Evolutionary conservation across 2,329 filamentous ascomycete genomes (phyloP), one percentile per base, ranked within the genome.

Genomic region (Aspergillus eucalypticola): DNA sequence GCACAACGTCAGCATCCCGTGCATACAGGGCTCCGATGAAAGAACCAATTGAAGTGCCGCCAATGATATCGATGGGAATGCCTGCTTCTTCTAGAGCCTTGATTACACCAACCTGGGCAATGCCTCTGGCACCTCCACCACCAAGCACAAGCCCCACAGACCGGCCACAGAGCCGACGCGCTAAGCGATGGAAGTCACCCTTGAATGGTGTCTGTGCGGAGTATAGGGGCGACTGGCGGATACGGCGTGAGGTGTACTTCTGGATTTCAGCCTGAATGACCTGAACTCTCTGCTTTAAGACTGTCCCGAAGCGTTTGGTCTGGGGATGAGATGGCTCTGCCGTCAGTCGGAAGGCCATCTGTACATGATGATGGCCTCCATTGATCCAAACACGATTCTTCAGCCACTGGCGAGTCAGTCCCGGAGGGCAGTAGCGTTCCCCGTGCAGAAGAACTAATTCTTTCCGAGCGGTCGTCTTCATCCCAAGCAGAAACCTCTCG

Each of bases 331-430:
- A 86, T 2, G 92, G 90, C 65, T 96, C 88, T 1, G 88, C 81
- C 49, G 90, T 89, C 3, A 88, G 84, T 41, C 89, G 86, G 74
- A 95, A 94, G 0, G 90, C 84, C 95, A 99, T 98, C 70, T 99
- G 95, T 11, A 99, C 90, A 68, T 99, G 95, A 71, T 96, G 95
- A 73, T 99, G 96, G 5, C 94, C 94, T 15, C 95, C 95, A 66
- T 98, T 99, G 76, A 99, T 95, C 95, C 95, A 99, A 63, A 96
- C 88, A 1, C 95, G 89, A 70, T 96, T 97, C 63, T 89, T 87
- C 13, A 99, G 79, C 95, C 95, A 99, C 32, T 90, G 87, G 54
- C 95, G 83, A 0, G 95, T 97, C 38, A 96, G 75, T 0, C 95
- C 95, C 4, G 92, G 88, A 0, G 86, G 83, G 46, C 91, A 96